Evolutionary conservation across 352 stramenopile species (phyloP), one percentile per base, ranked within the genome.

Genomic region (Aphanomyces cochlioides): DNA sequence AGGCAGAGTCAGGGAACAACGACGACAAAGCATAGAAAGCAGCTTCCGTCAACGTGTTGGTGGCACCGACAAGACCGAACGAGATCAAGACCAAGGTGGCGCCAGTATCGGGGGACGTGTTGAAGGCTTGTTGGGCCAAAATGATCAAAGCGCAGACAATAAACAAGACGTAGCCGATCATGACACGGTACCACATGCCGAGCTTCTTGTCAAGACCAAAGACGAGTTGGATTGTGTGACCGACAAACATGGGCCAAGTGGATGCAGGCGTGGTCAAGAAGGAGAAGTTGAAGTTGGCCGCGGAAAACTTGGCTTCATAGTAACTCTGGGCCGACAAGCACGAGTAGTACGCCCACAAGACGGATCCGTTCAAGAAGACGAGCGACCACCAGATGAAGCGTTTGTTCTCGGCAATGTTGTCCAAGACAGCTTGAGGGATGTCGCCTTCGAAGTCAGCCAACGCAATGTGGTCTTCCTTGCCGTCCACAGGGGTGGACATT

Each of bases 291-390:
- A 88, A 75, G 21, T 50, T 47, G 28, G 63, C 47, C 15, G 79
- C 60, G 0, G 78, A 72, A 71, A 92, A 92, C 63, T 79, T 47
- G 3, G 77, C 63, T 38, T 56, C 65, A 72, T 90, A 89, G 60
- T 87, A 91, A 56, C 84, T 77, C 19, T 90, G 81, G 0, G 79
- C 81, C 56, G 81, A 88, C 53, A 92, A 74, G 56, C 82, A 92
- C 73, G 81, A 89, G 73, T 89, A 89, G 75, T 88, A 90, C 15
- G 80, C 79, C 82, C 84, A 92, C 19, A 92, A 71, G 19, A 88
- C 80, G 3, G 84, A 87, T 15, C 74, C 81, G 61, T 88, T 92
- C 6, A 92, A 72, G 73, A 90, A 91, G 72, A 88, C 79, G 73
- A 90, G 74, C 69, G 75, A 77, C 66, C 77, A 87, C 75, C 85